Percentiles rank a stretch among this genome's conserved stretches.
Evolutionary conservation across 2,329 filamentous ascomycete genomes (phyloP).

Genomic region (Neonectria ditissima): DNA sequence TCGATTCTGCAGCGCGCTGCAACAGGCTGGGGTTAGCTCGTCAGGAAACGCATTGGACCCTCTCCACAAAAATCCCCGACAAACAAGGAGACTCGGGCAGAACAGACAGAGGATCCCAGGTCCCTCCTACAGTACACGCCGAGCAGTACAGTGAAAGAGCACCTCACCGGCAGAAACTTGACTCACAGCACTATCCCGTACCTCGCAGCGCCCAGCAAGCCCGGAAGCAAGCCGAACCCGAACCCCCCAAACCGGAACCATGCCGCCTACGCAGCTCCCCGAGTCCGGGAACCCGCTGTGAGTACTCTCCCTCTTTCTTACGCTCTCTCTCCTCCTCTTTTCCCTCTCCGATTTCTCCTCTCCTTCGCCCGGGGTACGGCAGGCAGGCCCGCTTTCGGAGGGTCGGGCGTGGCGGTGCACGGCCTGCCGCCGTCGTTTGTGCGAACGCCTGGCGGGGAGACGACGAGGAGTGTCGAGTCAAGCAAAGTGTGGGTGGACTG

Average conservation of each 20-base stretch:
- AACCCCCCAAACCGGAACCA: constrained; percentile 32
- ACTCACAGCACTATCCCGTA: neutral
- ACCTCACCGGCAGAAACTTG: neutral
- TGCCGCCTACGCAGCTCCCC: constrained; percentile 60
- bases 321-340: neutral
- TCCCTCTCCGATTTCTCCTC: constrained; percentile 6
- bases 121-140: constrained; percentile 6
- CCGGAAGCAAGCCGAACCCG: neutral
- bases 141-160: neutral
- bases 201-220: neutral
- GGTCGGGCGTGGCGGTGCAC: constrained; percentile 12
- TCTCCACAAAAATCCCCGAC: constrained; percentile 6
- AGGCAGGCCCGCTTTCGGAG: constrained; percentile 14
- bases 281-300: constrained; percentile 62
- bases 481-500: constrained; percentile 37
- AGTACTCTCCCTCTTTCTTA: constrained; percentile 38
- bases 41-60: neutral
- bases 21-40: constrained; percentile 13
- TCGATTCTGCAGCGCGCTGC: constrained; percentile 1
- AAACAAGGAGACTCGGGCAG: neutral
- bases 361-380: constrained; percentile 16
- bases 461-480: constrained; percentile 27
- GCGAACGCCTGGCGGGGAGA: neutral
- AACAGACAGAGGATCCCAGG: constrained; percentile 12
- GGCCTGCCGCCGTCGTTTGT: neutral